These are phyloP conservation scores for Pestalotiopsis fici DNA, from an alignment of 2,329 filamentous ascomycete species.

Conservation along the genomic window DNA sequence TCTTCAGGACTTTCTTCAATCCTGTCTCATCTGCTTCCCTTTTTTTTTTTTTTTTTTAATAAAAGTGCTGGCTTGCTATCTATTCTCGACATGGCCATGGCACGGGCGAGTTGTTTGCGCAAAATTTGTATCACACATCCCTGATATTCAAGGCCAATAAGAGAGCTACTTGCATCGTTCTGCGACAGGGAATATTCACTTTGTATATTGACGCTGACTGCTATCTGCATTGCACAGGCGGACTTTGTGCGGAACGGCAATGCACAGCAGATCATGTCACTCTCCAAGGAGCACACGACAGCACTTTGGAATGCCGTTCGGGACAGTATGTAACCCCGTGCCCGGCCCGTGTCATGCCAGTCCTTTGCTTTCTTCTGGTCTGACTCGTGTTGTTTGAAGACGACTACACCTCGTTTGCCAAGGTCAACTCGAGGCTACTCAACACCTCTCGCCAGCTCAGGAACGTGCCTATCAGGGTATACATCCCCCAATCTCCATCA, in stretches of 20 bases:
- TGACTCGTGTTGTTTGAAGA: constrained; percentile 45
- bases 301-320: constrained; percentile 80
- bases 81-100: neutral
- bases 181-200: neutral
- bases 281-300: constrained; percentile 82
- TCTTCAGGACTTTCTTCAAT: neutral
- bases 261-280: constrained; percentile 85
- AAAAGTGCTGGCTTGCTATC: no score
- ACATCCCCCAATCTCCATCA: constrained; percentile 64
- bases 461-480: constrained; percentile 85
- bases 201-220: constrained; percentile 1
- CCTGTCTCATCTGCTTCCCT: no score
- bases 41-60: no score
- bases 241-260: constrained; percentile 88
- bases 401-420: constrained; percentile 71
- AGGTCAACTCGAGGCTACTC: constrained; percentile 76
- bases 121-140: neutral
- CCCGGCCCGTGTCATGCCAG: neutral
- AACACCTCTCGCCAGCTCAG: constrained; percentile 73
- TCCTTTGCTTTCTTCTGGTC: neutral
- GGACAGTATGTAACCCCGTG: constrained; percentile 56
- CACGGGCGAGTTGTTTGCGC: neutral
- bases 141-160: neutral
- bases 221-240: constrained; percentile 48
- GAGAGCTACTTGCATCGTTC: neutral